Percentiles rank a stretch among this genome's conserved stretches.
phyloP scores from a whole-genome alignment of 2,329 filamentous ascomycete species.

The Blastomyces emzantsi region DNA sequence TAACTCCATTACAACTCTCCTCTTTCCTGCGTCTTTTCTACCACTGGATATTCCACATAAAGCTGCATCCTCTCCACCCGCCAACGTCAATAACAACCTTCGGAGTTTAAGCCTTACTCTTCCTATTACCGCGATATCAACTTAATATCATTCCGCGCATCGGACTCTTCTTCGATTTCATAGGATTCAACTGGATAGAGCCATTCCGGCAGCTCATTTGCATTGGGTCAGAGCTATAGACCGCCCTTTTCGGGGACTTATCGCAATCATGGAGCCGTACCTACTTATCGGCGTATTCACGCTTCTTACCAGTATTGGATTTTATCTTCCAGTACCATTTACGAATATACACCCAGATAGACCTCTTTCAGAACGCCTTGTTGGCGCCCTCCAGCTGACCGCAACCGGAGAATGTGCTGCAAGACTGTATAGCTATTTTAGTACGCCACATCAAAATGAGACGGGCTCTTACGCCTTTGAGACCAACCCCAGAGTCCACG shows the following conservation, averaged over 20 bases:
- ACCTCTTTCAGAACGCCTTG: background rate
- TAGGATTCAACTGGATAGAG: background rate
- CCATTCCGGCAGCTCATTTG: background rate
- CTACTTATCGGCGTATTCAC: background rate
- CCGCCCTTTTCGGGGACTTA: background rate
- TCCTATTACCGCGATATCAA: background rate
- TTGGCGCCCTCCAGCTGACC: background rate
- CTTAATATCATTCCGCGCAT: background rate
- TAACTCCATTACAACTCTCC: background rate
- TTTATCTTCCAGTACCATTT: background rate
- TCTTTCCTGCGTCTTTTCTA: background rate
- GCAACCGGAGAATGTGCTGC: background rate
- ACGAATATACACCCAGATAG: background rate
- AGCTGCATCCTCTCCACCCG: background rate
- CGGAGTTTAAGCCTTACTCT: background rate
- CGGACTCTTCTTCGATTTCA: background rate
- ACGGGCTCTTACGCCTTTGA: background rate
- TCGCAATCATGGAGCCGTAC: background rate
- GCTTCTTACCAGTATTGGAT: background rate
- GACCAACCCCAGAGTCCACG: background rate
- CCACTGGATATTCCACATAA: background rate
- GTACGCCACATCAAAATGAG: background rate
- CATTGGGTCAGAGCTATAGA: background rate
- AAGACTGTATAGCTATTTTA: background rate
- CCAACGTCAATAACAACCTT: background rate